phyloP scores from a whole-genome alignment of 2,329 filamentous ascomycete genomes.

The Fusarium euwallaceae region DNA sequence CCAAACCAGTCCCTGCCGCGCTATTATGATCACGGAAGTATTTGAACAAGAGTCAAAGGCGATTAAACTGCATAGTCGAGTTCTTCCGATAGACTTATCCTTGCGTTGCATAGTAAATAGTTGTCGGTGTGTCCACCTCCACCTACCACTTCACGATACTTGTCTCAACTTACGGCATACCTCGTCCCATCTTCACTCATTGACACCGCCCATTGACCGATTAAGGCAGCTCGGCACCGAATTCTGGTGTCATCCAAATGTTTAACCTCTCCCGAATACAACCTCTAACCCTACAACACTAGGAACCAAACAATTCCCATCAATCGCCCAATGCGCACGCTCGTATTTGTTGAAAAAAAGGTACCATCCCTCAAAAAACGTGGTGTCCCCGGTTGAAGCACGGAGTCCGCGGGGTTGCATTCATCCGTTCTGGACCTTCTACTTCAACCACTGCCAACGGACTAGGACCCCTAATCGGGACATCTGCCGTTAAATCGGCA shows the following conservation, averaged over 20 bases:
- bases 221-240: not conserved
- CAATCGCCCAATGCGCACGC: not conserved
- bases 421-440: not conserved
- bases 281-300: not conserved
- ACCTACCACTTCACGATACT: not conserved
- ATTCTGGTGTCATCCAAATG: not conserved
- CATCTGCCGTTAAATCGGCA: not conserved
- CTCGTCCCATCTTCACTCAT: not conserved
- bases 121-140: not conserved
- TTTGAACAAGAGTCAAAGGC: not conserved
- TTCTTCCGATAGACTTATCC: not conserved
- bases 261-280: not conserved
- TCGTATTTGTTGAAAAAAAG: constrained; percentile 1
- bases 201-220: not conserved
- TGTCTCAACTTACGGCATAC: not conserved
- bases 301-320: constrained; percentile 1
- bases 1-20: not conserved
- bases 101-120: not conserved
- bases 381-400: not conserved
- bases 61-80: not conserved
- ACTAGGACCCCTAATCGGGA: constrained; percentile 1
- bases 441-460: not conserved
- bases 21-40: not conserved
- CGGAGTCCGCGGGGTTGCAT: not conserved
- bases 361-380: not conserved